Evolutionary conservation across 1,284 basidiomycete genomes (phyloP).

Genomic region (Malassezia yamatoensis): DNA sequence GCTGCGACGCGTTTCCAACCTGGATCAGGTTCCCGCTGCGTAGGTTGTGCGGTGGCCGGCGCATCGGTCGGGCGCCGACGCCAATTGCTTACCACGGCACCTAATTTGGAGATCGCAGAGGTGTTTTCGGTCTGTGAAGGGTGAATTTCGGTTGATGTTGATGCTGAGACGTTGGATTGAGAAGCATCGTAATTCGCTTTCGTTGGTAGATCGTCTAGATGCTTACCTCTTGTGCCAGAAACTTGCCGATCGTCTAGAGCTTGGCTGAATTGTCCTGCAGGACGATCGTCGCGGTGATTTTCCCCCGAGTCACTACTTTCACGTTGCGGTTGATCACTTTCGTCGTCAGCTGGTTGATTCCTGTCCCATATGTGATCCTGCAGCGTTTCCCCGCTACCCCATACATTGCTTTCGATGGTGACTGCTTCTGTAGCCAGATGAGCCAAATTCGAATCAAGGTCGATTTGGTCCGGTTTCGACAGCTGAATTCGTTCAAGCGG

Average conservation of each 20-base stretch:
- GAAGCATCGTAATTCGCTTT: not conserved
- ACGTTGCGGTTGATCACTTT: not conserved
- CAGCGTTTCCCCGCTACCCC: constrained; percentile 11
- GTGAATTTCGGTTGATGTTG: not conserved
- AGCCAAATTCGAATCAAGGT: constrained; percentile 3
- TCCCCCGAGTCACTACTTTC: not conserved
- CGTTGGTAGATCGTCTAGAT: not conserved
- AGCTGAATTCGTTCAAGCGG: too few relatives aligned
- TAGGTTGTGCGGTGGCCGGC: not conserved
- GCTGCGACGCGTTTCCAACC: constrained; percentile 11
- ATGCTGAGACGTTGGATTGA: not conserved
- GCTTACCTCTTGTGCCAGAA: not conserved
- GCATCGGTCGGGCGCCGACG: not conserved
- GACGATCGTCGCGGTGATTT: not conserved
- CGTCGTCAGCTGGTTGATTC: not conserved
- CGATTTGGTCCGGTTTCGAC: too few relatives aligned
- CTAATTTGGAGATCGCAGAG: not conserved
- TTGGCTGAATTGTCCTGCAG: not conserved
- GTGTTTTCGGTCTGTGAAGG: not conserved
- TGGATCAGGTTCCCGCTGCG: constrained; percentile 3
- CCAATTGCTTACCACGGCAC: constrained; percentile 5
- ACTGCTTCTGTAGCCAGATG: constrained; percentile 6
- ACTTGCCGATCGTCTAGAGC: not conserved
- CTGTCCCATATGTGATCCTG: not conserved
- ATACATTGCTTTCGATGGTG: constrained; percentile 14